phyloP scores from a whole-genome alignment of 331 rosid genomes.

The Phaseolus coccineus region DNA sequence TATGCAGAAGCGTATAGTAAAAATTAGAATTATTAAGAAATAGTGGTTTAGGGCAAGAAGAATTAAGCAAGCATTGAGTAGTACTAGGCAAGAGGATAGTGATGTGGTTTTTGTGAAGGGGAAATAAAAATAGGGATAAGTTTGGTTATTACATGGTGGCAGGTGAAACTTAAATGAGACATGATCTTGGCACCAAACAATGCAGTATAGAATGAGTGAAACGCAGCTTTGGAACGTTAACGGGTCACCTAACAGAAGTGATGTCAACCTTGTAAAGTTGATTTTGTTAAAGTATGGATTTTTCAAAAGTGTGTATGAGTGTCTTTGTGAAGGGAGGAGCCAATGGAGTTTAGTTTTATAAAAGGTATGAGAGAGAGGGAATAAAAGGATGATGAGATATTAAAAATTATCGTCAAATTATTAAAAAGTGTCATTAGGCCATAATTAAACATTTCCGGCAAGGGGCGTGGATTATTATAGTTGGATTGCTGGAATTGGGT shows the following conservation, averaged over 20 bases:
- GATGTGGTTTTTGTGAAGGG: not conserved
- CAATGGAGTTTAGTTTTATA: conserved; percentile 32
- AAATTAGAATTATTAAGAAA: too few species aligned
- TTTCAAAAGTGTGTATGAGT: conserved; percentile 40
- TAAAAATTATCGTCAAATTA: conserved; percentile 48
- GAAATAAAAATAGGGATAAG: conserved; percentile 19
- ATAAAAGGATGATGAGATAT: conserved; percentile 23
- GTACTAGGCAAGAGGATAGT: not conserved
- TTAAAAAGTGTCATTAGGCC: conserved; percentile 53
- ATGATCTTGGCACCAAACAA: conserved; percentile 46
- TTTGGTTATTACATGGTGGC: conserved; percentile 40
- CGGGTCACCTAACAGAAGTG: conserved; percentile 47
- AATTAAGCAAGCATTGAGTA: not conserved
- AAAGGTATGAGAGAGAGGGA: conserved; percentile 3
- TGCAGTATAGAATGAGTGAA: conserved; percentile 41
- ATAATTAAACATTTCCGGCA: conserved; percentile 49
- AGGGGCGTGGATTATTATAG: conserved; percentile 53
- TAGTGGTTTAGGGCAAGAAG: not conserved
- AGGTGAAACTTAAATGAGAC: conserved; percentile 52
- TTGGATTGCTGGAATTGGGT: conserved; percentile 59
- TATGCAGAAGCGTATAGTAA: too few species aligned
- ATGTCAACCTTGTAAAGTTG: conserved; percentile 48
- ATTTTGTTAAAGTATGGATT: conserved; percentile 36
- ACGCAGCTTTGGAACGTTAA: conserved; percentile 45
- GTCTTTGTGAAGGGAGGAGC: conserved; percentile 37